Percentiles rank a stretch among this genome's conserved stretches.
Conservation (phyloP, 108 stramenopile genomes). For the Skeletonema grethae region DNA sequence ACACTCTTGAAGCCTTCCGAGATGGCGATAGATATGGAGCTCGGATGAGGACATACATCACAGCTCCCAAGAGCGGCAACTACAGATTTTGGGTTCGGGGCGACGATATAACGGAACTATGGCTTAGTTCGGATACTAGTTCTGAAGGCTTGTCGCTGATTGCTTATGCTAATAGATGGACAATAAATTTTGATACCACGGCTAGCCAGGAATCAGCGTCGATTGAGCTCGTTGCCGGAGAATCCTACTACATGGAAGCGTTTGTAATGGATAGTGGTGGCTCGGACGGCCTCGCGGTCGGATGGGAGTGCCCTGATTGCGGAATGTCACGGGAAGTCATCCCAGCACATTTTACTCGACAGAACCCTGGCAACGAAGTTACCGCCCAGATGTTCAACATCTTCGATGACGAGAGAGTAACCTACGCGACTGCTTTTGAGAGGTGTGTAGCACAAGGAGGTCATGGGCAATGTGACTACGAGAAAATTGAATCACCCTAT, state of each 20-base stretch:
- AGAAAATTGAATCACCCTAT: conserved; percentile 4
- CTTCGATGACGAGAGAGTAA: conserved; percentile 55
- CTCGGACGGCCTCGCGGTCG: background rate
- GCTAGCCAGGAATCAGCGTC: too few relatives aligned
- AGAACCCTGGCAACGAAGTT: background rate
- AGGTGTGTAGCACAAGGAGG: conserved; percentile 30
- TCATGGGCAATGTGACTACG: conserved; percentile 26
- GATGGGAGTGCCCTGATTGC: conserved; percentile 1
- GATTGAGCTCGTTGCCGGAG: too few relatives aligned
- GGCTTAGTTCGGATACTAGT: background rate
- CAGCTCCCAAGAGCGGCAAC: conserved; percentile 3
- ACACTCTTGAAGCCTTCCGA: background rate
- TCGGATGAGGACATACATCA: background rate
- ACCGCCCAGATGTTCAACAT: conserved; percentile 6
- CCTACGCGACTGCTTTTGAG: conserved; percentile 35
- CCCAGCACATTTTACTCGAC: conserved; percentile 1
- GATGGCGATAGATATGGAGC: background rate
- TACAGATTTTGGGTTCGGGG: conserved; percentile 5
- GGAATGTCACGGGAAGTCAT: background rate
- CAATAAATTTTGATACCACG: too few relatives aligned
- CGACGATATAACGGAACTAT: background rate
- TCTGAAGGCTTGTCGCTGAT: too few relatives aligned
- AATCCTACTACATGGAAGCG: too few relatives aligned
- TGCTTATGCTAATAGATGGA: too few relatives aligned
- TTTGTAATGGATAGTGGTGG: too few relatives aligned